Conservation (phyloP, 2,329 filamentous ascomycete genomes). For the Keithomyces neogunnii region DNA sequence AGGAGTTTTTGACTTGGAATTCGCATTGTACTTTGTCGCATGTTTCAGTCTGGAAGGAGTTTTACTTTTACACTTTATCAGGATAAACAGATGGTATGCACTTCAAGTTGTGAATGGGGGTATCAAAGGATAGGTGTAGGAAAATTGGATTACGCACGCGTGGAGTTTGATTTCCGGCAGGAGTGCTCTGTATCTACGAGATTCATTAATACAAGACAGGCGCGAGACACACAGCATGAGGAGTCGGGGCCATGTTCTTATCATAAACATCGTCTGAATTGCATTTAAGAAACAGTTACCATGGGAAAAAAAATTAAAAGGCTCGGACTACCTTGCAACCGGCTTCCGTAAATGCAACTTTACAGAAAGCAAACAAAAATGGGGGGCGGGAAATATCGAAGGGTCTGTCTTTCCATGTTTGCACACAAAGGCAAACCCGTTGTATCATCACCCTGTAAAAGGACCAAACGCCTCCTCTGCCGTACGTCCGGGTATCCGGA, state of each 20-base stretch:
- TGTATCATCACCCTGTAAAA: neutral
- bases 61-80: too few relatives aligned
- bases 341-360: neutral
- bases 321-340: neutral
- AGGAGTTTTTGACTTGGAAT: neutral
- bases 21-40: neutral
- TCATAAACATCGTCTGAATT: neutral
- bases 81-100: too few relatives aligned
- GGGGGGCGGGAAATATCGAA: neutral
- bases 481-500: neutral
- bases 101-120: too few relatives aligned
- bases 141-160: too few relatives aligned
- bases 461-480: slow-evolving; percentile 5
- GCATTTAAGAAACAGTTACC: neutral
- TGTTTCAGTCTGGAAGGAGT: too few relatives aligned
- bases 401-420: neutral
- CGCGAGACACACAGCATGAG: neutral
- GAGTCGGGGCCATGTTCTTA: neutral
- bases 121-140: too few relatives aligned
- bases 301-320: neutral
- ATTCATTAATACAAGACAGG: neutral
- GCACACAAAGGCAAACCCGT: neutral
- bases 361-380: neutral
- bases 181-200: too few relatives aligned
- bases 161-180: too few relatives aligned